Evolutionary conservation across 2,329 filamentous ascomycete species (phyloP), one percentile per base, ranked within the genome.

Genomic region (Nannizziopsis barbatae): DNA sequence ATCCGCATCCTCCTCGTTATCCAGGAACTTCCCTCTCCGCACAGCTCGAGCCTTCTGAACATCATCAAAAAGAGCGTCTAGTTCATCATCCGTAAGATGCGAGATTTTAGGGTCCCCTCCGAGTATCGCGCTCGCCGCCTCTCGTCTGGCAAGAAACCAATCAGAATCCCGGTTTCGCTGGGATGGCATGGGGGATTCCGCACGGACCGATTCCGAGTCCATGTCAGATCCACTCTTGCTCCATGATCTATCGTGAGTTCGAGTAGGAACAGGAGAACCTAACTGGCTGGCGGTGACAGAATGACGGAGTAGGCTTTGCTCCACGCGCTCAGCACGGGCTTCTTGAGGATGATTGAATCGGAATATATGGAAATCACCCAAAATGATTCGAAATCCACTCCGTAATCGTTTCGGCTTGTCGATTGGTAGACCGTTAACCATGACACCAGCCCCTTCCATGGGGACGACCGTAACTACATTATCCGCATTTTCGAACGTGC

Each of bases 341-440:
- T 98, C 92, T 73, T 95, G 84, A 0, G 92, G 92, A 62, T 98
- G 89, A 60, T 96, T 98, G 72, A 98, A 98, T 49, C 92, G 77
- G 69, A 98, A 56, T 52, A 98, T 98, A 65, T 98, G 92, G 58
- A 98, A 98, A 65, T 98, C 92, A 36, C 92, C 92, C 8, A 98
- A 74, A 53, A 98, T 98, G 47, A 98, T 85, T 53, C 92, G 84
- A 63, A 89, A 95, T 5, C 92, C 92, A 59, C 89, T 95, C 61
- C 89, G 83, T 38, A 98, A 73, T 55, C 88, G 79, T 56, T 83
- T 88, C 1, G 89, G 82, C 59, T 89, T 88, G 47, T 88, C 80
- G 47, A 96, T 85, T 14, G 89, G 84, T 55, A 90, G 79, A 50
- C 92, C 92, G 60, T 98, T 98, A 45, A 98, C 87, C 92, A 98